A percentile compares a stretch with the other conserved stretches of the same genome.
Evolutionary conservation across 345 rosid genomes (phyloP).

Genomic region (Salix suchowensis): DNA sequence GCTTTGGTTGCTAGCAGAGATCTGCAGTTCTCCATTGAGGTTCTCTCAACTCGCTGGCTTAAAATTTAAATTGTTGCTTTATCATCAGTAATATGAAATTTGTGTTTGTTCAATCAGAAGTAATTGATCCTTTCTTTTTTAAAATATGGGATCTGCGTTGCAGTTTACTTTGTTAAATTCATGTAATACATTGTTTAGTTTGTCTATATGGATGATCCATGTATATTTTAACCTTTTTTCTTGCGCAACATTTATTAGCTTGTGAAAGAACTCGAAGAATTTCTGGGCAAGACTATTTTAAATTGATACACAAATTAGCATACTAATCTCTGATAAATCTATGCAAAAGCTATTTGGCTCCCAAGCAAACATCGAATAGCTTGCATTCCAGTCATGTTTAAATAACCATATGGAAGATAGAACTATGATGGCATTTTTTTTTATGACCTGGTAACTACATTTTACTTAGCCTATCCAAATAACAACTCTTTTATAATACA

Average conservation of each 20-base stretch:
- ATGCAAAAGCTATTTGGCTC: too few relatives aligned
- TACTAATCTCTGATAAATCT: too few relatives aligned
- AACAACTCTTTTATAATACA: not conserved
- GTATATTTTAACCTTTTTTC: not conserved
- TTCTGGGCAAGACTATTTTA: too few relatives aligned
- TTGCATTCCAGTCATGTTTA: too few relatives aligned
- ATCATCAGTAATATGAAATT: not conserved
- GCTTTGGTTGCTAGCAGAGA: slow-evolving; percentile 61
- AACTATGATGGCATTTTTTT: too few relatives aligned
- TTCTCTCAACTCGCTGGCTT: slow-evolving; percentile 21
- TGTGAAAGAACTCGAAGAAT: not conserved
- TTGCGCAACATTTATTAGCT: too few relatives aligned
- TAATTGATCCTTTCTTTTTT: not conserved
- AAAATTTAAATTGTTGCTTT: not conserved
- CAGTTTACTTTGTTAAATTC: too few relatives aligned
- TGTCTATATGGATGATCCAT: not conserved
- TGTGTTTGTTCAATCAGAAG: not conserved
- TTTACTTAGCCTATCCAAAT: not conserved
- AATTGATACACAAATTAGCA: too few relatives aligned
- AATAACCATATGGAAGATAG: too few relatives aligned
- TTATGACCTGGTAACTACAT: not conserved
- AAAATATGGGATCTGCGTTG: too few relatives aligned
- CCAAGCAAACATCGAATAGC: too few relatives aligned
- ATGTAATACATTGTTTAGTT: too few relatives aligned
- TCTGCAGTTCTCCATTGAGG: slow-evolving; percentile 85